These are phyloP conservation scores for Voacanga thouarsii DNA, from an alignment of 257 asterid genomes.

Conservation along the genomic window DNA sequence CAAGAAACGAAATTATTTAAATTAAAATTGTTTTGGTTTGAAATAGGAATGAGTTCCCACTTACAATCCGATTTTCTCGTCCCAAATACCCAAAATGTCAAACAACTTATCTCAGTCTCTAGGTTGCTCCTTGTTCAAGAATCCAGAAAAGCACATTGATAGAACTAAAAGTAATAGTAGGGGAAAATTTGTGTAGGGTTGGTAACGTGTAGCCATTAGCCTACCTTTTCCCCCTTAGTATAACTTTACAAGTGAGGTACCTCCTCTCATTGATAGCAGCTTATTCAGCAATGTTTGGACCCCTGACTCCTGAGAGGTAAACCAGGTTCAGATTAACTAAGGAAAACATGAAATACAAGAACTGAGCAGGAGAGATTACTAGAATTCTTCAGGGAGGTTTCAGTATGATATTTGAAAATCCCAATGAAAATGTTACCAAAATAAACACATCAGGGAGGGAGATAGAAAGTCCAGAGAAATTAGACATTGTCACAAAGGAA, in stretches of 20 bases:
- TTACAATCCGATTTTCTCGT: no score
- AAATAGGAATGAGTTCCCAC: no score
- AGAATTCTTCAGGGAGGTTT: background rate
- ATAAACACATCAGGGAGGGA: no score
- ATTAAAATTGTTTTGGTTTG: no score
- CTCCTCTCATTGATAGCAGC: background rate
- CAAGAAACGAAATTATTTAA: no score
- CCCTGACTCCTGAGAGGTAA: background rate
- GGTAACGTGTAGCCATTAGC: background rate
- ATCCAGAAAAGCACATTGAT: background rate
- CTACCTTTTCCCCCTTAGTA: background rate
- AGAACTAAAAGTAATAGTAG: background rate
- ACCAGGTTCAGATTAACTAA: background rate
- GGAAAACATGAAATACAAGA: background rate
- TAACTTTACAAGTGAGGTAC: background rate
- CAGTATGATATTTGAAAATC: background rate
- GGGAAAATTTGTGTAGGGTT: background rate
- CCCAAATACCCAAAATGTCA: no score
- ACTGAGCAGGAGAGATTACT: no score
- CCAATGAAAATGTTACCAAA: background rate
- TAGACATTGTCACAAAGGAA: background rate
- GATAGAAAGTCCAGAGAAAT: background rate
- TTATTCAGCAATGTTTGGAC: background rate
- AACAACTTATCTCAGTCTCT: no score
- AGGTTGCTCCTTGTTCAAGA: no score